Conservation (phyloP, 2,329 filamentous ascomycete species). For the Huntiella decipiens region DNA sequence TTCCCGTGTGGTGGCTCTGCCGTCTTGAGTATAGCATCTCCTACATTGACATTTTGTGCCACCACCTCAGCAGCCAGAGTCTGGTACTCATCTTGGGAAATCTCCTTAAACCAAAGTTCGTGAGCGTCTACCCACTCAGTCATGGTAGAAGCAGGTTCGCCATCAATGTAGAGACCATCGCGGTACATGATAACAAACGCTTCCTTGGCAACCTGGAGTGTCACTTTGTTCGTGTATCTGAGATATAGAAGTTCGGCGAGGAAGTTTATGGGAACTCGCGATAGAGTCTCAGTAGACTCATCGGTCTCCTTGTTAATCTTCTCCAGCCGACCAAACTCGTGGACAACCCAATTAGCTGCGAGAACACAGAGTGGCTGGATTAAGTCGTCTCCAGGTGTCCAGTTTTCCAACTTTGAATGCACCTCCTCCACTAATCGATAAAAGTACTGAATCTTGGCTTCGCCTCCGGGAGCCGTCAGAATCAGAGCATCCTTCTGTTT, state of each 20-base stretch:
- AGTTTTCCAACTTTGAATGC: slow-evolving; percentile 15
- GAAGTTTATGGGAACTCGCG: slow-evolving; percentile 25
- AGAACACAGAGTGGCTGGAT: slow-evolving; percentile 25
- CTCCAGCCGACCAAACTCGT: slow-evolving; percentile 53
- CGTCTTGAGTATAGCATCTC: slow-evolving; percentile 25
- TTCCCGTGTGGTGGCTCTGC: slow-evolving; percentile 34
- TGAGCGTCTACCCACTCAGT: slow-evolving; percentile 30
- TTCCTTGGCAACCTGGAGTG: slow-evolving; percentile 38
- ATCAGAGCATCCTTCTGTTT: slow-evolving; percentile 69
- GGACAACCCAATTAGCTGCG: slow-evolving; percentile 49
- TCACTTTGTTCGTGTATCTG: slow-evolving; percentile 30
- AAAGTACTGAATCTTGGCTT: slow-evolving; percentile 66
- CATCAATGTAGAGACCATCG: slow-evolving; percentile 11
- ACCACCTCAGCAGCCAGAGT: slow-evolving; percentile 26
- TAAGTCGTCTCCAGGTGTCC: slow-evolving; percentile 1
- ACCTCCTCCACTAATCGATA: slow-evolving; percentile 41
- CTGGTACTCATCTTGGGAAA: slow-evolving; percentile 28
- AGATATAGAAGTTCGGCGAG: slow-evolving; percentile 33
- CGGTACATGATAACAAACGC: slow-evolving; percentile 17
- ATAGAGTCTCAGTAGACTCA: slow-evolving; percentile 22
- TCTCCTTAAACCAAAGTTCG: slow-evolving; percentile 35
- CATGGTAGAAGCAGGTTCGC: slow-evolving; percentile 28
- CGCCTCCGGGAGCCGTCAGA: slow-evolving; percentile 57
- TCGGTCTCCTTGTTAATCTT: slow-evolving; percentile 23
- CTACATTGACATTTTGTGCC: slow-evolving; percentile 24